Evolutionary conservation across 2,329 filamentous ascomycete genomes (phyloP).

Genomic region (Hirsutella rhossiliensis): DNA sequence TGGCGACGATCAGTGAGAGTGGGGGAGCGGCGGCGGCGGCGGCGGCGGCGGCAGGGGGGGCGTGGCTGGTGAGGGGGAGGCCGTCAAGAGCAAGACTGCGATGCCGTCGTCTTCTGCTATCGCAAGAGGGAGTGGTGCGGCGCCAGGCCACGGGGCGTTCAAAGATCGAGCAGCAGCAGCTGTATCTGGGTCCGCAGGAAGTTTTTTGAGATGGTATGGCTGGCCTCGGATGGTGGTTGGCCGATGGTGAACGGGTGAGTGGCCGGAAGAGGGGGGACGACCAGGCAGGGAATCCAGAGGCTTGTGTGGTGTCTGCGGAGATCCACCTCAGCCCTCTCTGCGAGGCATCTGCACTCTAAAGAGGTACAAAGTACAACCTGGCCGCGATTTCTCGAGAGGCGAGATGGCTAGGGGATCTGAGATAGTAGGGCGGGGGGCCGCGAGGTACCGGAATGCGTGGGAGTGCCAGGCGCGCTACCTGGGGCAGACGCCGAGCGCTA

Average conservation of each 20-base stretch:
- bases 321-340: neutral
- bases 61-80: neutral
- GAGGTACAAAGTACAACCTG: no score
- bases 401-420: no score
- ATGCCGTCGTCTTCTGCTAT: neutral
- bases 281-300: neutral
- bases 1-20: neutral
- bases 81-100: neutral
- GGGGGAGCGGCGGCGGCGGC: neutral
- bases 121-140: neutral
- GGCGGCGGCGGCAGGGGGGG: neutral
- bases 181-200: neutral
- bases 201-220: neutral
- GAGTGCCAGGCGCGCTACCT: no score
- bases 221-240: neutral
- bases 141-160: neutral
- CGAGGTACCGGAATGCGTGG: no score
- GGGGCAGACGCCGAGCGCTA: no score
- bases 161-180: neutral
- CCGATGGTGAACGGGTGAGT: neutral
- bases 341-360: neutral
- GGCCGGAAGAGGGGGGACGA: neutral
- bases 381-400: no score
- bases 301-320: neutral
- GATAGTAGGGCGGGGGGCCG: no score